These are phyloP conservation scores for Begonia masoniana DNA, from an alignment of 306 rosid genomes.

Conservation along the genomic window DNA sequence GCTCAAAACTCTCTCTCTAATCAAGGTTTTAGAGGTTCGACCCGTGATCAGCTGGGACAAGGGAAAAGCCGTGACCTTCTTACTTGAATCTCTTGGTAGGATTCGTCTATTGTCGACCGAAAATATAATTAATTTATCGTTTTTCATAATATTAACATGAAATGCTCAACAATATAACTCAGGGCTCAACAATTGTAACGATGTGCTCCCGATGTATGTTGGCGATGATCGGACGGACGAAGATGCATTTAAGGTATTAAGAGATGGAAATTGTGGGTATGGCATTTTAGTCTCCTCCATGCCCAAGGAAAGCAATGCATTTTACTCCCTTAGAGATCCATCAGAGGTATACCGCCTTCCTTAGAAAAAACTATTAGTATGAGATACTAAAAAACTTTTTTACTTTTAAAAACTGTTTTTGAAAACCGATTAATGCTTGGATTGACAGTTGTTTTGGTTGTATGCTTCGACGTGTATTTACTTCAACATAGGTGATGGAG, in stretches of 20 bases:
- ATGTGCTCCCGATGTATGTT: constrained; percentile 83
- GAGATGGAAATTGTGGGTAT: constrained; percentile 58
- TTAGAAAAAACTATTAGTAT: not conserved
- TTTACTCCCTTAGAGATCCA: constrained; percentile 78
- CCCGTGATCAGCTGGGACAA: constrained; percentile 92
- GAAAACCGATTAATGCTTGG: too few species aligned
- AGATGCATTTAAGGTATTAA: constrained; percentile 89
- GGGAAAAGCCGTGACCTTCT: constrained; percentile 91
- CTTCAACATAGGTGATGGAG: constrained; percentile 55
- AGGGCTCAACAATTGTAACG: constrained; percentile 63
- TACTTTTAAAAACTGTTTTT: too few species aligned
- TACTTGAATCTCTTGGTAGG: constrained; percentile 84
- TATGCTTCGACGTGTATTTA: too few species aligned
- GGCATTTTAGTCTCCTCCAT: constrained; percentile 73
- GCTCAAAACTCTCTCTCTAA: too few species aligned
- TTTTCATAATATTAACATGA: constrained; percentile 12
- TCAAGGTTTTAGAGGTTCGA: constrained; percentile 91
- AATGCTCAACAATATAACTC: constrained; percentile 15
- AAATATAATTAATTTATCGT: too few species aligned
- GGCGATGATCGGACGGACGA: constrained; percentile 96
- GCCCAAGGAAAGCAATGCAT: constrained; percentile 79
- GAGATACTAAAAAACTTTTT: too few species aligned
- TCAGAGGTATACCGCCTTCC: constrained; percentile 65
- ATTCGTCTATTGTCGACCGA: not conserved
- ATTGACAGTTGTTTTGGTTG: too few species aligned